Conservation (phyloP, 148 eudicot genomes). For the Spergularia marina region DNA sequence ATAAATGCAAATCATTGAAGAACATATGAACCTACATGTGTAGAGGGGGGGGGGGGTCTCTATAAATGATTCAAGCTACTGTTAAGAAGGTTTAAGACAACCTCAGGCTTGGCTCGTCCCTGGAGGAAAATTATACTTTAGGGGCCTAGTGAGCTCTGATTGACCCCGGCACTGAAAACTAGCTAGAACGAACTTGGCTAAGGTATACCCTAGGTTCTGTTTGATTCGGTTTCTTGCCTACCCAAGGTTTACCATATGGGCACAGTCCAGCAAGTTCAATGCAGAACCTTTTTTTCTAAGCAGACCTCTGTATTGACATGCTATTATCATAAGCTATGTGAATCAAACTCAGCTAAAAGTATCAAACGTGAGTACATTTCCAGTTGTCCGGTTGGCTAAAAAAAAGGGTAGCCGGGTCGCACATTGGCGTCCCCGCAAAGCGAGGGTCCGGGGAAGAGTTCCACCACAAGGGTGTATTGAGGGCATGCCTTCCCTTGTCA, state of each 20-base stretch:
- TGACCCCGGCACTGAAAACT: not conserved
- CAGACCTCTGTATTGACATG: too few relatives aligned
- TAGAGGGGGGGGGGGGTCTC: too few relatives aligned
- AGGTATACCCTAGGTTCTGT: not conserved
- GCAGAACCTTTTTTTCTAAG: not conserved
- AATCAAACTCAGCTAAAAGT: too few relatives aligned
- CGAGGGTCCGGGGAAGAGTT: too few relatives aligned
- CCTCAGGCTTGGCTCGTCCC: not conserved
- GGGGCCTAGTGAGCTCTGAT: not conserved
- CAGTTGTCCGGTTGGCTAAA: too few relatives aligned
- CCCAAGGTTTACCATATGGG: not conserved
- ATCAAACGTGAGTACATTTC: too few relatives aligned
- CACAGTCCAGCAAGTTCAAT: not conserved
- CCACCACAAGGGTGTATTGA: too few relatives aligned
- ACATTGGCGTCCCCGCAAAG: too few relatives aligned
- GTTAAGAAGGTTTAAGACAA: not conserved
- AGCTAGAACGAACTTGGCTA: not conserved
- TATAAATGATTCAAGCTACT: not conserved
- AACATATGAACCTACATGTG: not conserved
- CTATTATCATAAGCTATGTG: too few relatives aligned
- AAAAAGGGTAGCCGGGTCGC: too few relatives aligned
- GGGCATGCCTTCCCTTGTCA: too few relatives aligned
- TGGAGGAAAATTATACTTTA: not conserved
- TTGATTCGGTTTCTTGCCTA: not conserved
- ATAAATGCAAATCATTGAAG: too few relatives aligned